Conservation (phyloP, 2,329 filamentous ascomycete genomes). For the Mycosphaerella sp. region DNA sequence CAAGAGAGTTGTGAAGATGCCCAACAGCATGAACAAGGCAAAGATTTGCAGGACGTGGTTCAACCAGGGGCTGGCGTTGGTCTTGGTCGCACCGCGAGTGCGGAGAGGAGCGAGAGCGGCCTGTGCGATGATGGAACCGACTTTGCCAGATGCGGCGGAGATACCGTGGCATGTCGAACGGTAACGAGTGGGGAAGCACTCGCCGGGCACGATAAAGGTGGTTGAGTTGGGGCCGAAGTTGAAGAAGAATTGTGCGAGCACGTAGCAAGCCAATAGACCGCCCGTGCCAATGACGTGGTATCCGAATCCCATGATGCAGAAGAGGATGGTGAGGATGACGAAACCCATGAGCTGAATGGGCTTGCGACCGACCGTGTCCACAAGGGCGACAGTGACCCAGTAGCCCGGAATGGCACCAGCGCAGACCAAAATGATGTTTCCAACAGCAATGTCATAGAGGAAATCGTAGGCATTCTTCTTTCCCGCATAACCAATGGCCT, state of each 20-base stretch:
- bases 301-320: constrained; percentile 46
- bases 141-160: constrained; percentile 44
- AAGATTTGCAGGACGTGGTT: constrained; percentile 71
- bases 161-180: constrained; percentile 45
- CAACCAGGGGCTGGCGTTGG: constrained; percentile 57
- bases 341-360: constrained; percentile 61
- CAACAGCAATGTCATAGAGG: constrained; percentile 67
- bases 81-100: constrained; percentile 49
- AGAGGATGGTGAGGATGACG: constrained; percentile 43
- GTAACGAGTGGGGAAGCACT: constrained; percentile 47
- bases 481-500: constrained; percentile 62
- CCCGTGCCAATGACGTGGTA: constrained; percentile 40
- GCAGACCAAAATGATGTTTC: constrained; percentile 71
- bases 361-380: constrained; percentile 70
- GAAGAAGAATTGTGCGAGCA: constrained; percentile 48
- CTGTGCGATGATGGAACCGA: constrained; percentile 47
- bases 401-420: constrained; percentile 76
- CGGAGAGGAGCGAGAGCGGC: constrained; percentile 46
- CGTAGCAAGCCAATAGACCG: constrained; percentile 43
- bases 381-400: constrained; percentile 69
- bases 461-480: constrained; percentile 60
- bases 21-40: constrained; percentile 71
- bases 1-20: constrained; percentile 62
- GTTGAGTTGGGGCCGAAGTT: constrained; percentile 49
- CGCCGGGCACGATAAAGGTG: constrained; percentile 48